Conservation (phyloP, 768 basidiomycete genomes). For the Boletus rex-veris region DNA sequence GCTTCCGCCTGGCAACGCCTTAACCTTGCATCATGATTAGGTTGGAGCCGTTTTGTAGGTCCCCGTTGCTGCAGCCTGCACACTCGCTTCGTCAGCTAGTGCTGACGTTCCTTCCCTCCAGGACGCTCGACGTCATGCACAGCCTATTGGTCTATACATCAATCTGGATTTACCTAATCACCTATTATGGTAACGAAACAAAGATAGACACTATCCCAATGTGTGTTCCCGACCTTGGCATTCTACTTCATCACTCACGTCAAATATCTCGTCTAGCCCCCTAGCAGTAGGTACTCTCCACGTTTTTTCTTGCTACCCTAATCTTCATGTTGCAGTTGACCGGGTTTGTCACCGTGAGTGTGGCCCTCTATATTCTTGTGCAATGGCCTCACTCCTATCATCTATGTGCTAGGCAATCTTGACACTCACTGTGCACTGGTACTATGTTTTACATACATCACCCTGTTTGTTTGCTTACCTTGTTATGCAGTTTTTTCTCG, state of each 20-base stretch:
- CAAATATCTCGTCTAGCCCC: constrained; percentile 9
- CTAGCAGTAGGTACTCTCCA: constrained; percentile 23
- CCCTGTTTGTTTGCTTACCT: neutral
- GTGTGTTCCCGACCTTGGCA: constrained; percentile 24
- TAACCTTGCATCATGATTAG: constrained; percentile 7
- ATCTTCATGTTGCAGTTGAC: constrained; percentile 20
- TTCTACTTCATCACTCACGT: neutral
- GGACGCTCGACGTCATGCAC: constrained; percentile 39
- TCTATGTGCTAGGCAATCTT: constrained; percentile 39
- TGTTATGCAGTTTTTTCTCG: constrained; percentile 2
- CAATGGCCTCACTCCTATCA: constrained; percentile 10
- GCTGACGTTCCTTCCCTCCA: neutral
- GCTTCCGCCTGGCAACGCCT: no score
- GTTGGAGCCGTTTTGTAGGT: constrained; percentile 29
- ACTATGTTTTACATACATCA: neutral
- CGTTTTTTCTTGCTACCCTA: neutral
- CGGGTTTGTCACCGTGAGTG: constrained; percentile 29
- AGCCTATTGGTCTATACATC: constrained; percentile 39
- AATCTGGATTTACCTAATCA: constrained; percentile 44
- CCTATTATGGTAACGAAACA: constrained; percentile 37
- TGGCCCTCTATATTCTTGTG: neutral
- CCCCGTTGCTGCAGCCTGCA: neutral
- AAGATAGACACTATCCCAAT: constrained; percentile 44
- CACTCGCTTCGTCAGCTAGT: no score
- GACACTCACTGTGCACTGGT: constrained; percentile 53